phyloP scores from a whole-genome alignment of 2,329 filamentous ascomycete species.

The Dryadomyces quercivorus region DNA sequence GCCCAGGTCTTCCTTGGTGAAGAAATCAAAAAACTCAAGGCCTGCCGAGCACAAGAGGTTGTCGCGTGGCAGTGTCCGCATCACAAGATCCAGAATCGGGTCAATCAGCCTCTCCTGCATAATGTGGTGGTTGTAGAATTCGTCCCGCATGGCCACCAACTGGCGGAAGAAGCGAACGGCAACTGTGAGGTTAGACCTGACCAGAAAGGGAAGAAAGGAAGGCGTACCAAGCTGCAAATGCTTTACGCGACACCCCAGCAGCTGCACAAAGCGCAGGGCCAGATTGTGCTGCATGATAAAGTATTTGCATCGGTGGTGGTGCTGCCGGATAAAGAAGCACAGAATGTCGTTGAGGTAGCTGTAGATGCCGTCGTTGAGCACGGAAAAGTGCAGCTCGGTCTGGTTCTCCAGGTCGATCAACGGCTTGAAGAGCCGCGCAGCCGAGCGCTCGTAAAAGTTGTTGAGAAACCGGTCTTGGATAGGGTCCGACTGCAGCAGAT shows the following conservation, averaged over 20 bases:
- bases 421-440: constrained; percentile 74
- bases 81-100: constrained; percentile 72
- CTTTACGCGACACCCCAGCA: constrained; percentile 76
- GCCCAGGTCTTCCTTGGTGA: constrained; percentile 72
- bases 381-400: constrained; percentile 56
- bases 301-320: constrained; percentile 73
- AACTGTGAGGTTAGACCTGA: too few relatives aligned
- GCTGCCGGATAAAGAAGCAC: constrained; percentile 86
- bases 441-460: constrained; percentile 81
- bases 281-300: constrained; percentile 76
- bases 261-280: constrained; percentile 65
- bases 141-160: constrained; percentile 73
- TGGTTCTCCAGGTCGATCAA: constrained; percentile 66
- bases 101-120: constrained; percentile 71
- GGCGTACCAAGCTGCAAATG: constrained; percentile 74
- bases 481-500: constrained; percentile 39
- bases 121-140: constrained; percentile 80
- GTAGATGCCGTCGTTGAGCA: constrained; percentile 82
- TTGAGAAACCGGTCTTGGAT: constrained; percentile 79
- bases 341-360: constrained; percentile 86
- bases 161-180: constrained; percentile 90
- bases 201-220: neutral
- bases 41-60: constrained; percentile 91
- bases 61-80: constrained; percentile 78
- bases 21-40: constrained; percentile 84